These are phyloP conservation scores for Septoria linicola DNA, from an alignment of 2,329 filamentous ascomycete genomes.

Conservation along the genomic window DNA sequence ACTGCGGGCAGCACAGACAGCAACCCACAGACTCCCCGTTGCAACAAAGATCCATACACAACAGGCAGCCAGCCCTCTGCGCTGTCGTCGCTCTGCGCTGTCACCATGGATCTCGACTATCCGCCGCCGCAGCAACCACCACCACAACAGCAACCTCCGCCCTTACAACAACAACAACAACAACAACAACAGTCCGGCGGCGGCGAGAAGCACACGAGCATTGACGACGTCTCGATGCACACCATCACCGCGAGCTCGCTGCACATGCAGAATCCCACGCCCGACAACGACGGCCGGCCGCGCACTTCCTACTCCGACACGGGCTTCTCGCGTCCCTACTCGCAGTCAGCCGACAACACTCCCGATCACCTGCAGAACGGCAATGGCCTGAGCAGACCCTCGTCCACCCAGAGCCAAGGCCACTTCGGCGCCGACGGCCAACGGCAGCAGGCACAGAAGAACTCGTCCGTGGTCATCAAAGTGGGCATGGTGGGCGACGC, in stretches of 20 bases:
- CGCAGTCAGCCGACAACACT: conserved; percentile 45
- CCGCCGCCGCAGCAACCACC: not conserved
- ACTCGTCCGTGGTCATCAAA: conserved; percentile 85
- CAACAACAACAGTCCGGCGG: conserved; percentile 25
- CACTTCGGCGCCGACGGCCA: conserved; percentile 36
- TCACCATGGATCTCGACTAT: not conserved
- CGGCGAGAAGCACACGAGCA: conserved; percentile 30
- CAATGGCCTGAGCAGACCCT: conserved; percentile 35
- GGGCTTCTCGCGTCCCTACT: conserved; percentile 46
- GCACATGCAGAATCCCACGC: conserved; percentile 40
- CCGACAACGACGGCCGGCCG: conserved; percentile 43
- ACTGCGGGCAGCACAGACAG: too few species aligned
- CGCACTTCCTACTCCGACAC: conserved; percentile 57
- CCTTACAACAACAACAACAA: conserved; percentile 2
- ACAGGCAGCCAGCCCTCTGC: too few species aligned
- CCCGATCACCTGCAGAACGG: conserved; percentile 38
- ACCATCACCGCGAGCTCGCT: conserved; percentile 47
- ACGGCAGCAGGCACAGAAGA: conserved; percentile 47
- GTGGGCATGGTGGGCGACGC: conserved; percentile 99
- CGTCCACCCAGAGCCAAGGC: conserved; percentile 34
- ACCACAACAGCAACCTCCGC: not conserved
- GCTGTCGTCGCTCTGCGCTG: not conserved
- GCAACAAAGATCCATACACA: too few species aligned
- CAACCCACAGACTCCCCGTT: too few species aligned
- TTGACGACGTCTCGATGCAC: conserved; percentile 51